Conservation (phyloP, 164 flowering plant genomes). For the Platanus orientalis region DNA sequence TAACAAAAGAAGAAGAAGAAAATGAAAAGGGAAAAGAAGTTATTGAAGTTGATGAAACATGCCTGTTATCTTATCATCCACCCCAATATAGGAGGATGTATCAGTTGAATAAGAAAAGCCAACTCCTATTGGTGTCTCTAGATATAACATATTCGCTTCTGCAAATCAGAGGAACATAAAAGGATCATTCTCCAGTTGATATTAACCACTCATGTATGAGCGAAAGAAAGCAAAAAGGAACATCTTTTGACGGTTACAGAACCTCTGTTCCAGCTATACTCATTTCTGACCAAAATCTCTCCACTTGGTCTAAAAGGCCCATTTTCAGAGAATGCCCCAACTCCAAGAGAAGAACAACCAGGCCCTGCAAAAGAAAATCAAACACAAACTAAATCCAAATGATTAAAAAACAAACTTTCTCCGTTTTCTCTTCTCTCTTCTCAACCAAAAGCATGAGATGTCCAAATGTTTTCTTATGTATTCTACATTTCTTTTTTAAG, state of each 20-base stretch:
- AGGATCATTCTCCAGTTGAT: neutral
- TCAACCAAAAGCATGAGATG: neutral
- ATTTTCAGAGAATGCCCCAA: constrained; percentile 51
- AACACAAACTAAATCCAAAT: constrained; percentile 3
- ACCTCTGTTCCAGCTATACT: constrained; percentile 59
- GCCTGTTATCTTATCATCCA: constrained; percentile 76
- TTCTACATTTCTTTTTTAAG: neutral
- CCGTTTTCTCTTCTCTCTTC: neutral
- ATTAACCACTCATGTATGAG: neutral
- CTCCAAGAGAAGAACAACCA: constrained; percentile 59
- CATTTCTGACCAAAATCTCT: constrained; percentile 33
- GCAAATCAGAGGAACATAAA: constrained; percentile 22
- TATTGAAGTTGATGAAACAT: constrained; percentile 5
- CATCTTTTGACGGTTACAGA: neutral
- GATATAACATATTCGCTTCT: constrained; percentile 87
- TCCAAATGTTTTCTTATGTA: too few relatives aligned
- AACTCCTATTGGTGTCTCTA: constrained; percentile 59
- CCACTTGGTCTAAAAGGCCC: constrained; percentile 59
- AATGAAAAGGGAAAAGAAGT: neutral
- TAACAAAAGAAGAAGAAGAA: neutral
- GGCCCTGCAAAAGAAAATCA: constrained; percentile 28
- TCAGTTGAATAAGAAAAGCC: constrained; percentile 77
- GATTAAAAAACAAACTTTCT: too few relatives aligned
- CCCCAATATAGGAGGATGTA: constrained; percentile 43
- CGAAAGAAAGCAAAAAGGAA: neutral